phyloP scores from a whole-genome alignment of 75 land plant species.

The Pseudotsuga menziesii region DNA sequence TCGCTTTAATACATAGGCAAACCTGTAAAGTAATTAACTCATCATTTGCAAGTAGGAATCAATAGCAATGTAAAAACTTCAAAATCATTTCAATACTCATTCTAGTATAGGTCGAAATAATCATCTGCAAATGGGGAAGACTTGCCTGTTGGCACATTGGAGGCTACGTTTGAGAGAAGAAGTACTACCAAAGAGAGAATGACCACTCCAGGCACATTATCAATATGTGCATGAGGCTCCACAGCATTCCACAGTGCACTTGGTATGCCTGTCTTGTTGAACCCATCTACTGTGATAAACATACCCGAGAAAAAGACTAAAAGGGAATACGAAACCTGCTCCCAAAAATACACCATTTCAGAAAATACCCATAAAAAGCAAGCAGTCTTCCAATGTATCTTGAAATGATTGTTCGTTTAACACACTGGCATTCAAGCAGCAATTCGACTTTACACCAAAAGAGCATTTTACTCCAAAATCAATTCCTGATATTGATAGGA shows the following conservation, averaged over 20 bases:
- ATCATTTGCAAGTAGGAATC: no score
- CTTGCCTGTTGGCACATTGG: slow-evolving; percentile 86
- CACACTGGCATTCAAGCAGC: background rate
- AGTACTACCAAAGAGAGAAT: slow-evolving; percentile 54
- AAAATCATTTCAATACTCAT: no score
- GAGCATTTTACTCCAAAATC: background rate
- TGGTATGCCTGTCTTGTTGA: slow-evolving; percentile 77
- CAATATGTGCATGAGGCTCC: slow-evolving; percentile 64
- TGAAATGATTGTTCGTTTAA: background rate
- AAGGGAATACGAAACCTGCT: slow-evolving; percentile 72
- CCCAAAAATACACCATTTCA: background rate
- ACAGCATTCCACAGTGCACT: slow-evolving; percentile 58
- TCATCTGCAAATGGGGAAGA: background rate
- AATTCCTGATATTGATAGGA: background rate
- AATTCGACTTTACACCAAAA: background rate
- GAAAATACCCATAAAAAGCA: background rate
- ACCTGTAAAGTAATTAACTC: no score
- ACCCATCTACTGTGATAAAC: slow-evolving; percentile 78
- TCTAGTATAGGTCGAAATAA: background rate
- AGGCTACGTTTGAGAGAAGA: slow-evolving; percentile 76
- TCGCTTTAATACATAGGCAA: no score
- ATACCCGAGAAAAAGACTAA: slow-evolving; percentile 80
- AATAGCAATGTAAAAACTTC: no score
- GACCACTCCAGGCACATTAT: slow-evolving; percentile 36
- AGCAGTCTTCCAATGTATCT: background rate